A percentile compares a stretch with the other conserved stretches of the same genome.
These are phyloP conservation scores for Chionographis japonica DNA, from an alignment of 106 monocot genomes.

Conservation along the genomic window DNA sequence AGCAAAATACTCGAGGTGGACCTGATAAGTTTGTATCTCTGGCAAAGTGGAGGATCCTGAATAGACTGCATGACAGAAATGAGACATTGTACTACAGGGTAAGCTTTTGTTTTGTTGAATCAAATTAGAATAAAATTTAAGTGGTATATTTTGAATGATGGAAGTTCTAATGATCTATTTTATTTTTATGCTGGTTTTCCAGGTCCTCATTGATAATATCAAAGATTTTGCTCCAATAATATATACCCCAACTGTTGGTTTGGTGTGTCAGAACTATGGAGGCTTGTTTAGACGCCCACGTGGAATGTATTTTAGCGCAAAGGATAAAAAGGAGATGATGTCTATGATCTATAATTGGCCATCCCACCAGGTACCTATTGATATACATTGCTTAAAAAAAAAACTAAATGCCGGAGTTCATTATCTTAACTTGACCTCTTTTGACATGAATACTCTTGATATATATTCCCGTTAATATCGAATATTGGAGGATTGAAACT, in stretches of 20 bases:
- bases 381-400: neutral
- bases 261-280: slow-evolving; percentile 98
- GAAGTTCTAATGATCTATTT: neutral
- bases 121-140: neutral
- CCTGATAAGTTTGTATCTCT: slow-evolving; percentile 48
- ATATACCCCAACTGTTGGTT: slow-evolving; percentile 98
- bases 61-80: slow-evolving; percentile 98
- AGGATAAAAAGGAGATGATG: slow-evolving; percentile 99
- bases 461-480: no score
- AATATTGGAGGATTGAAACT: no score
- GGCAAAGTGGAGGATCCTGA: slow-evolving; percentile 98
- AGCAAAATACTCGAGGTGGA: slow-evolving; percentile 77
- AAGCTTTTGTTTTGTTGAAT: slow-evolving; percentile 20
- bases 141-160: neutral
- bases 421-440: neutral
- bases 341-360: slow-evolving; percentile 99
- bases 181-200: slow-evolving; percentile 1
- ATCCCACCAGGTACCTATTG: slow-evolving; percentile 50
- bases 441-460: no score
- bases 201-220: slow-evolving; percentile 98
- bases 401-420: neutral
- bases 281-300: slow-evolving; percentile 92
- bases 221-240: slow-evolving; percentile 97
- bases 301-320: slow-evolving; percentile 99
- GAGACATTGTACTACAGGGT: slow-evolving; percentile 98